A percentile compares a stretch with the other conserved stretches of the same genome.
Conservation (phyloP, 1,139 yeast genomes). For the Pichia sp. region DNA sequence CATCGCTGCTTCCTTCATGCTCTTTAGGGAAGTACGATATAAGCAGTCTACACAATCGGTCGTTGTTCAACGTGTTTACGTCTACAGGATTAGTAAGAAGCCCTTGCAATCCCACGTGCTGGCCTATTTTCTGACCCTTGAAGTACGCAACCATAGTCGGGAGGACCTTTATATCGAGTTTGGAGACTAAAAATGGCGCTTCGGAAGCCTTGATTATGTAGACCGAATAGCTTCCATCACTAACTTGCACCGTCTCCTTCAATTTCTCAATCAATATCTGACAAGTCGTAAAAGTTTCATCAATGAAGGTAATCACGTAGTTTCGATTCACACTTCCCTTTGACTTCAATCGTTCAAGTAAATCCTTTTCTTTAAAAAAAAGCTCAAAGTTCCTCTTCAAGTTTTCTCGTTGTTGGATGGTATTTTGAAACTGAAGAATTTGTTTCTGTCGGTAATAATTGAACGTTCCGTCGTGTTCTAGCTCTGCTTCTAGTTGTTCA, state of each 20-base stretch:
- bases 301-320: conserved; percentile 63
- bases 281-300: conserved; percentile 59
- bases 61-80: neutral
- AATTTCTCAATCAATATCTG: conserved; percentile 51
- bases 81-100: conserved; percentile 34
- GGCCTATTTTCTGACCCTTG: conserved; percentile 52
- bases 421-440: conserved; percentile 40
- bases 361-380: conserved; percentile 53
- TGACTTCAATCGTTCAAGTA: conserved; percentile 46
- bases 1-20: neutral
- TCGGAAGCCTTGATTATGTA: conserved; percentile 39
- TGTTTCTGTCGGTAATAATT: conserved; percentile 27
- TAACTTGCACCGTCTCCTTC: neutral
- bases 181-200: conserved; percentile 68
- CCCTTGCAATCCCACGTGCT: conserved; percentile 65
- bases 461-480: conserved; percentile 15
- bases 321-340: conserved; percentile 28
- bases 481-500: conserved; percentile 15
- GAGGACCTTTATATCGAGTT: conserved; percentile 57
- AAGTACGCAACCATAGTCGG: conserved; percentile 68
- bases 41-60: neutral
- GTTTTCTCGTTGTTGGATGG: conserved; percentile 27
- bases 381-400: conserved; percentile 25
- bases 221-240: conserved; percentile 4
- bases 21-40: neutral